Evolutionary conservation across 1,284 basidiomycete species (phyloP), one percentile per base, ranked within the genome.

Genomic region (Microbotryum intermedium): DNA sequence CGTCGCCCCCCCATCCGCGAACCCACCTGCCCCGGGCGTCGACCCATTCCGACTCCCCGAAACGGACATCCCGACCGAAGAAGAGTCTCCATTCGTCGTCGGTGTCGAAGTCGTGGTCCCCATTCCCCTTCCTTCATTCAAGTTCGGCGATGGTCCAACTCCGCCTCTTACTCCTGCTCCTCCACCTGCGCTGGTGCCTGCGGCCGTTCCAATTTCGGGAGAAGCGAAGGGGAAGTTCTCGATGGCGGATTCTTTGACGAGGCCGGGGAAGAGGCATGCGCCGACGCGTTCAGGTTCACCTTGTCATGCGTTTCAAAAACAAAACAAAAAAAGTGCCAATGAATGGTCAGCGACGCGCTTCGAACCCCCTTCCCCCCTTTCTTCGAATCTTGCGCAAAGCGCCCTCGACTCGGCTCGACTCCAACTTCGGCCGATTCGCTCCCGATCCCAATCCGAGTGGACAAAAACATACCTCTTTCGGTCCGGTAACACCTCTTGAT

Each of bases 191-290:
- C n/a, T n/a, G n/a, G n/a, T n/a, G n/a, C n/a, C n/a, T n/a, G n/a
- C n/a, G 0, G 45, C 11, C 18, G n/a, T 0, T 11, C n/a, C 25
- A 4, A 20, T 13, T 46, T 25, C n/a, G 60, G 55, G 3, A 58
- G 62, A 43, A 62, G 59, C 29, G 62, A 60, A 42, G 62, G 57
- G 20, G 39, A 48, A 18, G 42, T 23, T 16, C 8, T 68, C 67
- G 55, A 66, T 49, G 0, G 67, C 67, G 7, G 61, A 62, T 39
- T 89, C 83, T 74, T 90, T 90, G 47, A 88, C 88, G 39, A 90
- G 77, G 1, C 87, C 88, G 7, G 87, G 87, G 72, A 90, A 90
- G 59, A 88, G 82, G 0, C 86, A 87, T 2, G 85, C 82, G 6
- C 88, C 87, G 2, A 90, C 86, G 7, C 80, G 77, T 69, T 88